Conservation (phyloP, 2,329 filamentous ascomycete species). For the Aspergillus versicolor region DNA sequence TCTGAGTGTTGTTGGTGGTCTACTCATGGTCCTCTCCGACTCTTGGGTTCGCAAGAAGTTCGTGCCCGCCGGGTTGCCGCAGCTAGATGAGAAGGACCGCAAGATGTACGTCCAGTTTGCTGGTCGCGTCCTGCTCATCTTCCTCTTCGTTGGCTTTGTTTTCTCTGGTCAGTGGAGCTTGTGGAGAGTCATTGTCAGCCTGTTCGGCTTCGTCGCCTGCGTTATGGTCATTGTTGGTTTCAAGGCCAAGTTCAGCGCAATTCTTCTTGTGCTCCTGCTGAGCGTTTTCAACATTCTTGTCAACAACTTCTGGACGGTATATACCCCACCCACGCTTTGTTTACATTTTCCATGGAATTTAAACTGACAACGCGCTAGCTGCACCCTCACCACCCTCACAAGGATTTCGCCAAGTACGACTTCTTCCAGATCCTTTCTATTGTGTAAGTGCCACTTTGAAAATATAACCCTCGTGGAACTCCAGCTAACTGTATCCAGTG, state of each 20-base stretch:
- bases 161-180: conserved; percentile 92
- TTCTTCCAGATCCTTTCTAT: conserved; percentile 99
- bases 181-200: conserved; percentile 79
- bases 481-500: conserved; percentile 45
- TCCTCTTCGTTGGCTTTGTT: conserved; percentile 95
- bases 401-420: conserved; percentile 99
- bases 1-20: conserved; percentile 91
- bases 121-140: conserved; percentile 91
- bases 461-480: background rate
- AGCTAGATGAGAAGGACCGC: conserved; percentile 97
- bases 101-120: conserved; percentile 99
- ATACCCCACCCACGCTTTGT: conserved; percentile 36
- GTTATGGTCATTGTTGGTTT: conserved; percentile 99
- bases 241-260: conserved; percentile 99
- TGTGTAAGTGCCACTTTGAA: conserved; percentile 57
- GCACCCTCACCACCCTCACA: conserved; percentile 96
- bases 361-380: conserved; percentile 57
- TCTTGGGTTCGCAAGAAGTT: conserved; percentile 98
- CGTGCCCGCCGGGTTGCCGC: conserved; percentile 88
- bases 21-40: conserved; percentile 97
- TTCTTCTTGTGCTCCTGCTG: conserved; percentile 89
- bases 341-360: background rate
- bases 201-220: conserved; percentile 84
- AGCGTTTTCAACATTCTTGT: conserved; percentile 96
- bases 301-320: conserved; percentile 99